These are phyloP conservation scores for Xylariaceae sp. DNA, from an alignment of 2,329 filamentous ascomycete genomes.

Conservation along the genomic window DNA sequence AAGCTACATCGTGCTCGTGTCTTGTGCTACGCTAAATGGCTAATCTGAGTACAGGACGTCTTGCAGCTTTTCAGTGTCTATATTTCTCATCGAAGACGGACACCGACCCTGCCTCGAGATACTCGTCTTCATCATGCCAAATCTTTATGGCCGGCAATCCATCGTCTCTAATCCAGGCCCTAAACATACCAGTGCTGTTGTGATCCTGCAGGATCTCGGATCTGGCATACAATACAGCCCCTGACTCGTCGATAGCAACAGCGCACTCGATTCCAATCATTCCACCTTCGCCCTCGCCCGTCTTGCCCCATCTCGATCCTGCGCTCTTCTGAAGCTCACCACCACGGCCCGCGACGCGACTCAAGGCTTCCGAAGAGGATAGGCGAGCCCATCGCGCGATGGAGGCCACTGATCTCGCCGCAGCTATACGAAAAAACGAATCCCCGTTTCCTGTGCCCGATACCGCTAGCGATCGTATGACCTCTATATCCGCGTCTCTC, in stretches of 20 bases:
- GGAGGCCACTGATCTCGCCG: conserved; percentile 65
- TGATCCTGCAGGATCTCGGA: conserved; percentile 66
- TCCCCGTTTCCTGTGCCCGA: conserved; percentile 87
- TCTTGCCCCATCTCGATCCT: conserved; percentile 64
- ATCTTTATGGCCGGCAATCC: conserved; percentile 54
- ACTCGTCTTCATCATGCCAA: conserved; percentile 41
- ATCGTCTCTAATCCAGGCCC: conserved; percentile 65
- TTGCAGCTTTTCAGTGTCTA: neutral
- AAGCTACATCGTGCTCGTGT: neutral
- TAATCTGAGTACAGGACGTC: conserved; percentile 5
- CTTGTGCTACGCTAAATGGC: conserved; percentile 3
- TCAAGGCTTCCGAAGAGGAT: conserved; percentile 54
- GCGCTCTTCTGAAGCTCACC: conserved; percentile 73
- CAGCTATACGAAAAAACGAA: conserved; percentile 70
- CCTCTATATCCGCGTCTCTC: conserved; percentile 20
- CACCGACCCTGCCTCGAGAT: neutral
- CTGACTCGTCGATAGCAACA: conserved; percentile 40
- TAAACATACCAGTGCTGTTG: conserved; percentile 85
- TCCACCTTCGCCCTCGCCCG: conserved; percentile 76
- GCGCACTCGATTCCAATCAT: conserved; percentile 74
- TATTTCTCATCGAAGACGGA: conserved; percentile 11
- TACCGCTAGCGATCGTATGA: conserved; percentile 49
- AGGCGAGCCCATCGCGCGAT: conserved; percentile 59
- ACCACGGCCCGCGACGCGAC: conserved; percentile 60
- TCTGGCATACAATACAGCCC: conserved; percentile 37